Evolutionary conservation across 495 filamentous ascomycete genomes (phyloP), one percentile per base, ranked within the genome.

Genomic region (Stereocaulon alpinum): DNA sequence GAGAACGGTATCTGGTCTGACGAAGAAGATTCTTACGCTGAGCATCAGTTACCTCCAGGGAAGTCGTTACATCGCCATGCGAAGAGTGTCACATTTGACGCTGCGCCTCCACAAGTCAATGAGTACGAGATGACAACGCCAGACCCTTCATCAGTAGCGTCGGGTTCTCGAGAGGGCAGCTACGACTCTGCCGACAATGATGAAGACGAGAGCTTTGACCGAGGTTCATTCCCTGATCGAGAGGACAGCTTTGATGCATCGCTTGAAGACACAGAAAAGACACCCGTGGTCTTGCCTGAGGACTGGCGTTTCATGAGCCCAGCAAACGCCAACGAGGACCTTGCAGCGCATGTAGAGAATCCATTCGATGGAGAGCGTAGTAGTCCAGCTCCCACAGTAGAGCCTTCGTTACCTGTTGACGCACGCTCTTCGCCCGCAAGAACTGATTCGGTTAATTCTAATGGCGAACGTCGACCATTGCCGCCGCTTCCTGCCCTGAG

Each of bases 121-220:
- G 91, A 97, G 69, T 98, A 97, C 67, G 93, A 96, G 72, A 91
- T 96, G 88, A 85, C 88, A 40, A 98, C 93, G 3, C 93, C 93
- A 1, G 93, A 95, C 70, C 81, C 89, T 17, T 96, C 94, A 6
- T 97, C 87, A 1, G 75, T 92, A 50, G 88, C 87, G 17, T 91
- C 88, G 15, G 89, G 83, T 54, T 96, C 91, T 6, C 84, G 91
- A 29, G 88, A 95, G 61, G 87, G 88, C 20, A 95, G 91, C 70
- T 96, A 90, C 67, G 93, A 96, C 56, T 91, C 88, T n/a, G 83
- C 83, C 18, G 81, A 86, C 22, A 80, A 86, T 30, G 84, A 88
- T 27, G 80, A 83, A 22, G 83, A 88, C 29, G 75, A 83, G 32
- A 86, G 86, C 68, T 91, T 92, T 64, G 80, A 85, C 50, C 77